Evolutionary conservation across 495 filamentous ascomycete genomes (phyloP), one percentile per base, ranked within the genome.

Genomic region (Astrothelium macrocarpum): DNA sequence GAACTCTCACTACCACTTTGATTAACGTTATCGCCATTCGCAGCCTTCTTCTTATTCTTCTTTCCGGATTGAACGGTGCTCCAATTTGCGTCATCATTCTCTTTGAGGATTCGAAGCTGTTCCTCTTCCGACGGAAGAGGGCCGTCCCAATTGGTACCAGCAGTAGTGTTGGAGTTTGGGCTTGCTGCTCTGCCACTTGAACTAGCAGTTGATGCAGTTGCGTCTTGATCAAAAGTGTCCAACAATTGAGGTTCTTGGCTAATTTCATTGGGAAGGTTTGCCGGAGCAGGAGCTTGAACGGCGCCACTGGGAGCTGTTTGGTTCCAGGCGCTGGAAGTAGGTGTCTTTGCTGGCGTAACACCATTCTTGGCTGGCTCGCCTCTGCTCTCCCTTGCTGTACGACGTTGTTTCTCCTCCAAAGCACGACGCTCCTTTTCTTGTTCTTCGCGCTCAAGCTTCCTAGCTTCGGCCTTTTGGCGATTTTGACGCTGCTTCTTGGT

Each of bases 401-500:
- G 85, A 66, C 90, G 79, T 76, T 95, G 90, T 73, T 88, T 87
- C 75, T 96, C 90, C 65, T 87, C 76, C 63, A 87, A 75, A 43
- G 80, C 79, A 70, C 86, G 82, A 68, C 91, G 83, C 70, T 89
- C 78, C 66, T 84, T 81, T 77, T 96, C 91, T 1, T 85, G 82
- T 64, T 86, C 84, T 74, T 89, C 87, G 29, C 89, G 86, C 56
- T 81, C 75, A 49, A 80, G 75, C 79, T 90, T 90, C 62, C 82
- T 81, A 46, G 82, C 84, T 76, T 95, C 90, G 59, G 81, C 84
- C 82, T 93, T 96, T 73, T 85, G 80, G 39, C 84, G 82, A 76
- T 94, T 89, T 78, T 94, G 90, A 59, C 91, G 85, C 77, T 93
- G 89, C 80, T 95, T 96, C 86, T 96, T 95, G 29, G 86, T 88